Base-by-base conservation (phyloP, 2,329 filamentous ascomycete genomes). In the Blastomyces percursus region DNA sequence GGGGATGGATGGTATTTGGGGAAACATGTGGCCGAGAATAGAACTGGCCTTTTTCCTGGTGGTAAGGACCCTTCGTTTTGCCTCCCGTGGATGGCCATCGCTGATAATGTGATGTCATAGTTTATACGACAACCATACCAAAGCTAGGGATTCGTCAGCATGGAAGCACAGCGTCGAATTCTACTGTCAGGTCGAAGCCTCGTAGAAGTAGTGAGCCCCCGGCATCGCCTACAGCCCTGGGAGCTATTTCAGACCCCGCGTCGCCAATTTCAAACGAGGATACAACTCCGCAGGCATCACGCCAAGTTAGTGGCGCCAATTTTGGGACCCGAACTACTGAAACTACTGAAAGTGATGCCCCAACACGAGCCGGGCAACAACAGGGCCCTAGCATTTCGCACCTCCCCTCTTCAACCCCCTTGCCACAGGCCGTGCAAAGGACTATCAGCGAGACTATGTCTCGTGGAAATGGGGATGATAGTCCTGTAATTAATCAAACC, bases 401-500 rank as follows among this genome's bases (percentile, higher is more conserved):
- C 72, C 76, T 4, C 62, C 75, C 75, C n/a, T 68, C 70, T 21
- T 67, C 70, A 12, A 71, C 72, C 16, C 65, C 70, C 7, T 67
- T 76, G 51, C 69, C 72, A 9, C 71, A 72, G 35, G 71, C 73
- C 55, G 74, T 78, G 30, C 78, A 79, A 64, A 73, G 76, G 61
- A 75, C 76, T 50, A 75, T 81, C 64, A 72, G 75, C 63, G 72
- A 79, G 64, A 73, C 77, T 55, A 72, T 84, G 58, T 75, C 78
- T 64, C 79, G 85, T 68, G 70, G 64, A 69, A 75, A 77, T 67
- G 72, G 79, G 21, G 79, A 85, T 67, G 84, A 86, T 61, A 89
- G 86, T 71, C 88, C 90, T 12, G 92, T 96, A 59, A 88, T 97
- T 80, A 91, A 92, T 72, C 92, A 97, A 74, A 96, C 93, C 0